Evolutionary conservation across 2,329 filamentous ascomycete species (phyloP), one percentile per base, ranked within the genome.

Genomic region (Neopestalotiopsis sp.): DNA sequence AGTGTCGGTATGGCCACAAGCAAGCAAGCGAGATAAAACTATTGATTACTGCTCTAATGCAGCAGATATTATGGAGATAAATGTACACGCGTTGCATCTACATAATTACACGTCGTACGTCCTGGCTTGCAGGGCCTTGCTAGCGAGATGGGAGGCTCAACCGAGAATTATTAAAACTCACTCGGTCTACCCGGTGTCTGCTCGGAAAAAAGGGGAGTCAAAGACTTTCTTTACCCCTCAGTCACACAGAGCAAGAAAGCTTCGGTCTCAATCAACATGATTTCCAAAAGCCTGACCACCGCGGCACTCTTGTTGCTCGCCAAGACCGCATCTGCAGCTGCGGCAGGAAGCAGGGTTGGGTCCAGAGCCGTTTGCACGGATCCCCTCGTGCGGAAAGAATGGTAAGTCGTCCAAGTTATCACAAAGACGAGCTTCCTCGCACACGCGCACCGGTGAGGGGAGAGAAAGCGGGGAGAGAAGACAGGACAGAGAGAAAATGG

Each of bases 301-400:
- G 45, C 45, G 6, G 45, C 45, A 20, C 45, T 52, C 45, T 52
- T 52, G 45, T 20, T 52, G 17, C 45, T 52, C 45, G 45, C 45
- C 45, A 52, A 52, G 45, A 20, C 45, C 45, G 45, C 45, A 9
- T n/a, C 45, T 52, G 45, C 45, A 52, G 17, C 45, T 17, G 17
- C 45, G n/a, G 20, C 45, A 20, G 45, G 45, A 52, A 52, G 17
- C 58, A 60, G 30, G 28, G 58, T 32, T 38, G 32, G 17, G 7
- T 7, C 24, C 58, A 28, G 45, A 52, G 45, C 45, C n/a, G 45
- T 52, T 62, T 62, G 64, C 64, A 52, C 30, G 20, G 34, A 66
- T 58, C 20, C 28, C 20, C 30, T 66, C 32, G 64, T 66, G 12
- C 34, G 64, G 64, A 66, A 66, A 34, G 64, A 66, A 58, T 66